phyloP scores from a whole-genome alignment of 345 rosid species.

The Salix caprea region DNA sequence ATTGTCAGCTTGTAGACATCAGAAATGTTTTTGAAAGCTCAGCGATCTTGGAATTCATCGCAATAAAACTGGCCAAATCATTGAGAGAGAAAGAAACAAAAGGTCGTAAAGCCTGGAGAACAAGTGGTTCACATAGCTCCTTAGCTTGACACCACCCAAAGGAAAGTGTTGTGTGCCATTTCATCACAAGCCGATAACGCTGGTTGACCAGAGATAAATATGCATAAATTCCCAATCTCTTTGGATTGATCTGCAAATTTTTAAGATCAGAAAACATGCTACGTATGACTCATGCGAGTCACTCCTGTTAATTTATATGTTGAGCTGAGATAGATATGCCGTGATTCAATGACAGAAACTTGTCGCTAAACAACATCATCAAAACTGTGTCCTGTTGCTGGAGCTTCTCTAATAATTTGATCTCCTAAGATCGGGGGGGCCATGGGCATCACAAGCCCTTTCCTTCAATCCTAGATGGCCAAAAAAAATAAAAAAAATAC shows the following conservation, averaged over 20 bases:
- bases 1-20: not conserved
- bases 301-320: not conserved
- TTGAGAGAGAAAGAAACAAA: not conserved
- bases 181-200: not conserved
- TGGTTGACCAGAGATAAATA: constrained; percentile 17
- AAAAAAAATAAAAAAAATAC: too few relatives aligned
- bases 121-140: constrained; percentile 19
- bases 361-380: not conserved
- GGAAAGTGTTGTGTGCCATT: not conserved
- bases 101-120: not conserved
- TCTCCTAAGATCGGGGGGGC: not conserved
- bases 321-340: not conserved
- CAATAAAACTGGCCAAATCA: not conserved
- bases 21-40: not conserved
- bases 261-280: constrained; percentile 34
- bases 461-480: not conserved
- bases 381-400: not conserved
- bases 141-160: constrained; percentile 17
- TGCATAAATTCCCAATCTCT: not conserved
- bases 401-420: constrained; percentile 1
- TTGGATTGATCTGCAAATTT: constrained; percentile 12
- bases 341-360: constrained; percentile 6
- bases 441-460: not conserved
- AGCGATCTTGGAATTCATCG: not conserved
- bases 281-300: constrained; percentile 35